phyloP scores from a whole-genome alignment of 1,284 basidiomycete species.

The Inonotus obliquus region DNA sequence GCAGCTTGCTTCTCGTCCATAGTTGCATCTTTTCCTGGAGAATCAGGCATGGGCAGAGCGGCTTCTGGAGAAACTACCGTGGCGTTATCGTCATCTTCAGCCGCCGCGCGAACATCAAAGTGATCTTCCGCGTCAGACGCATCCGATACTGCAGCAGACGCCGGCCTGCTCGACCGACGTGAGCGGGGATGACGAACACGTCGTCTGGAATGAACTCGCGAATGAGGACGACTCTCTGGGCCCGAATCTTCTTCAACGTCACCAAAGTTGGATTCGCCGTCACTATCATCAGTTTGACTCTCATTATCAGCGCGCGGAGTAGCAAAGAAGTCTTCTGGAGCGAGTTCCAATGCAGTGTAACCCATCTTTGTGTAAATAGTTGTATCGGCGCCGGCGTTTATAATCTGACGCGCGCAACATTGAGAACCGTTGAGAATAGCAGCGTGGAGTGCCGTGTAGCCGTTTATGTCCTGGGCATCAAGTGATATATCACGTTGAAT shows the following conservation, averaged over 20 bases:
- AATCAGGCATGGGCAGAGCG: conserved; percentile 7
- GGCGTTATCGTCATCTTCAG: conserved; percentile 18
- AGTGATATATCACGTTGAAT: conserved; percentile 71
- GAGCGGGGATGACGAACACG: conserved; percentile 20
- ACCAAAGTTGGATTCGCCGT: conserved; percentile 64
- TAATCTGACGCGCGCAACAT: conserved; percentile 63
- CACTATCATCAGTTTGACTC: conserved; percentile 36
- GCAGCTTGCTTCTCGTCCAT: conserved; percentile 58
- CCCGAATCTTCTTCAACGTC: conserved; percentile 67
- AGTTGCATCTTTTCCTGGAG: conserved; percentile 7
- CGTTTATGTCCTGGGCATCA: conserved; percentile 85
- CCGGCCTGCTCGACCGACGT: conserved; percentile 12
- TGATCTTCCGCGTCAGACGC: conserved; percentile 17
- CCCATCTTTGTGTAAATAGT: conserved; percentile 76
- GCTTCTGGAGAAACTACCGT: conserved; percentile 17
- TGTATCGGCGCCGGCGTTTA: conserved; percentile 76
- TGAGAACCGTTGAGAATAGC: conserved; percentile 68
- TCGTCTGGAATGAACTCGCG: conserved; percentile 29
- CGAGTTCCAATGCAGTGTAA: conserved; percentile 76
- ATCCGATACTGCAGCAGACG: conserved; percentile 14
- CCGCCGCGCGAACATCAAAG: not conserved
- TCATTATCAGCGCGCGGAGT: conserved; percentile 31
- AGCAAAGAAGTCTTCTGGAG: conserved; percentile 53
- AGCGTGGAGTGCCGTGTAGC: conserved; percentile 88
- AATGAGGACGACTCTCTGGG: conserved; percentile 31